Evolutionary conservation across 2,329 filamentous ascomycete species (phyloP), one percentile per base, ranked within the genome.

Genomic region (Blastomyces emzantsi): DNA sequence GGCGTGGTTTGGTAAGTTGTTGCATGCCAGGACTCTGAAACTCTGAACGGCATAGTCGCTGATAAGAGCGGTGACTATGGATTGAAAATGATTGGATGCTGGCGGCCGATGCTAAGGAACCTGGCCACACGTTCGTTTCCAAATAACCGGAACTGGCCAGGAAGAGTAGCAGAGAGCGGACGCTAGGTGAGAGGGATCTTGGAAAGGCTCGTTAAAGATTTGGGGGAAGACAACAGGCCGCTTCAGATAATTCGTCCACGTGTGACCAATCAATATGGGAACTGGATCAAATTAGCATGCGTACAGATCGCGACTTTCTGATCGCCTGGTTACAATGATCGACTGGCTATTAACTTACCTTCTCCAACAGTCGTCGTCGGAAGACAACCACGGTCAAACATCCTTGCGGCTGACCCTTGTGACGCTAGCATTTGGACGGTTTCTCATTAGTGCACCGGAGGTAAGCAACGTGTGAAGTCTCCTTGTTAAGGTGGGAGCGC

Each of bases 221-320:
- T 45, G 57, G 17, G 17, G 25, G 19, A 28, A 28, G 25, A 19
- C 22, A 43, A 45, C 9, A 7, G 15, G 17, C 22, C 33, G 19
- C 30, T 11, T 11, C 49, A 55, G 41, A 33, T 62, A n/a, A 57
- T 62, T 57, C 51, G 51, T 54, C 61, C 61, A 56, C 61, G 61
- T 62, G 39, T 62, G 51, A 33, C 49, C 36, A 62, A 62, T 45
- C 36, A 55, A 22, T 54, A 1, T 11, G 19, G 11, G 43, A 43
- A 22, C 55, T 9, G 5, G 22, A 57, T 9, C 41, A 22, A 62
- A 25, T 51, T n/a, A 28, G 33, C 6, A n/a, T 55, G 33, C 13
- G 22, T 30, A 52, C 17, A 59, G 36, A 19, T 28, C n/a, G 25
- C 7, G 43, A 43, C 11, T 36, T 28, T 59, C 56, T 45, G 39